phyloP scores from a whole-genome alignment of 176 grass and related monocot genomes.

The Triticum dicoccoides region DNA sequence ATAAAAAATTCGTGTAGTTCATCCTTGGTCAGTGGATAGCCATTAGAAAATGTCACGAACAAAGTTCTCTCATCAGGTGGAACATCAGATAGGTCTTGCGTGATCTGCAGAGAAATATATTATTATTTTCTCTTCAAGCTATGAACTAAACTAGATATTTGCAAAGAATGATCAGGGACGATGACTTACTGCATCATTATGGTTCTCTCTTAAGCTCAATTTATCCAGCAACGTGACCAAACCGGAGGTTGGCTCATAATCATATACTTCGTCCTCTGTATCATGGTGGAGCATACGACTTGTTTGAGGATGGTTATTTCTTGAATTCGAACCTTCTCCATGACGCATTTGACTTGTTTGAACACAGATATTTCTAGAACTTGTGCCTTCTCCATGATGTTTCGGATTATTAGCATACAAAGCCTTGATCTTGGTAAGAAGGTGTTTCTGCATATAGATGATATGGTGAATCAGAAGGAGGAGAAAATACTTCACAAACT shows the following conservation, averaged over 20 bases:
- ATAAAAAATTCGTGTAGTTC: conserved; percentile 53
- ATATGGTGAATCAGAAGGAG: background rate
- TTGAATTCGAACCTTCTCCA: too few species aligned
- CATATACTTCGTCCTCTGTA: background rate
- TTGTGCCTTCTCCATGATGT: background rate
- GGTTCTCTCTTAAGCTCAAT: background rate
- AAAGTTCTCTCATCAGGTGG: conserved; percentile 61
- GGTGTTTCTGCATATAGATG: background rate
- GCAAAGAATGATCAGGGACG: background rate
- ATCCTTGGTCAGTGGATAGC: conserved; percentile 44
- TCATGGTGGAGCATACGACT: background rate
- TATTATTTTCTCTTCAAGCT: background rate
- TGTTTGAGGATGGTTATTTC: too few species aligned
- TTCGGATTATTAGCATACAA: background rate
- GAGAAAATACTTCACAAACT: background rate
- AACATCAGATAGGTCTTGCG: background rate
- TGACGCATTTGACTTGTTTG: background rate
- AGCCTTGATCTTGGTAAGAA: conserved; percentile 16
- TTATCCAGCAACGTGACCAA: background rate
- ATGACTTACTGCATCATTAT: background rate
- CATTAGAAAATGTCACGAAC: conserved; percentile 68
- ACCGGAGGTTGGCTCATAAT: background rate
- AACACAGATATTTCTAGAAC: background rate
- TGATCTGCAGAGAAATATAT: background rate
- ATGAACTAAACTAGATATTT: background rate